Percentiles rank a stretch among this genome's conserved stretches.
Evolutionary conservation across 345 rosid species (phyloP).

Genomic region (Citrus medica): DNA sequence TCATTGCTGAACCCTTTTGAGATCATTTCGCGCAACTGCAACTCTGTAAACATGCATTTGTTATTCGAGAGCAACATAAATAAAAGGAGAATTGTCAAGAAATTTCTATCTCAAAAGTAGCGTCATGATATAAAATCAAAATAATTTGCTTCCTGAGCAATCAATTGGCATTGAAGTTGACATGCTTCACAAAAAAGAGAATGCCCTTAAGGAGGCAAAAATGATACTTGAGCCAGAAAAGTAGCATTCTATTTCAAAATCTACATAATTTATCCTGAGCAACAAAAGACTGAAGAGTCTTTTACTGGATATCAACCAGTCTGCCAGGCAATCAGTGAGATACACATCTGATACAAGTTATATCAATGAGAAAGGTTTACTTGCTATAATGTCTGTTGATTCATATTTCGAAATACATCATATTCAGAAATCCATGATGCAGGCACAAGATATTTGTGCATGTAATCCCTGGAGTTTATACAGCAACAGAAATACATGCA

Average conservation of each 20-base stretch:
- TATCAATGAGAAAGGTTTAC: neutral
- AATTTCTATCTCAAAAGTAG: neutral
- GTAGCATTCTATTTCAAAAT: neutral
- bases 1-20: neutral
- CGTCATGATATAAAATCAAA: neutral
- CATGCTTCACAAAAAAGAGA: neutral
- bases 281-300: neutral
- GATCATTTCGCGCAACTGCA: neutral
- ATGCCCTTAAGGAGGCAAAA: neutral
- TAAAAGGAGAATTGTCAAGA: neutral
- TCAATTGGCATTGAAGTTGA: neutral
- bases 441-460: neutral
- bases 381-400: neutral
- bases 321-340: too few species aligned
- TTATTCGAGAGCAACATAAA: neutral
- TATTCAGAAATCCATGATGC: neutral
- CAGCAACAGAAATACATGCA: slow-evolving; percentile 8
- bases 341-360: neutral
- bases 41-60: neutral
- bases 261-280: neutral
- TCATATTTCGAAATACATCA: neutral
- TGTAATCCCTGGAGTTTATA: neutral
- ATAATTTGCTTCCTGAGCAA: neutral
- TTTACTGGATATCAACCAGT: too few species aligned
- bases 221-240: neutral